These are phyloP conservation scores for Trichoderma sp. DNA, from an alignment of 2,329 filamentous ascomycete genomes.

Conservation along the genomic window DNA sequence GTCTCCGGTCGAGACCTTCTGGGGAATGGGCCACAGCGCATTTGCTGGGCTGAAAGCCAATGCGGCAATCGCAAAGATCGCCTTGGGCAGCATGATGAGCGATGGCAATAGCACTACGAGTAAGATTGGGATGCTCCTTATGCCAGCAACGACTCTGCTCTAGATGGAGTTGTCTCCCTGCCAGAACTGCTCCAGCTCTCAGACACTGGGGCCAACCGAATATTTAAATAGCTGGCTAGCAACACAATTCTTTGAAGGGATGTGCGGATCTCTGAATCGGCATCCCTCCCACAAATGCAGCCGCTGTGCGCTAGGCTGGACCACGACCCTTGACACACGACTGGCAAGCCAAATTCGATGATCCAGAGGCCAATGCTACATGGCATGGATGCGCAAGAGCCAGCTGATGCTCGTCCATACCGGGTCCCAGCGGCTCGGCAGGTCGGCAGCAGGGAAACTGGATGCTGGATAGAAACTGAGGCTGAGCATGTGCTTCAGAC, in stretches of 20 bases:
- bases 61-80: slow-evolving; percentile 36
- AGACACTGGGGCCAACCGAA: slow-evolving; percentile 1
- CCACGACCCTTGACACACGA: slow-evolving; percentile 13
- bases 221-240: slow-evolving; percentile 1
- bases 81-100: slow-evolving; percentile 17
- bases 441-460: slow-evolving; percentile 12
- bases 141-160: background rate
- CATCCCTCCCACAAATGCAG: slow-evolving; percentile 10
- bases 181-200: background rate
- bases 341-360: slow-evolving; percentile 3
- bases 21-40: slow-evolving; percentile 59
- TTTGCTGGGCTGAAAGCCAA: slow-evolving; percentile 40
- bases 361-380: slow-evolving; percentile 7
- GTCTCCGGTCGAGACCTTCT: slow-evolving; percentile 49
- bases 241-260: background rate
- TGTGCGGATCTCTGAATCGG: background rate
- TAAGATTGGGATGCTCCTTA: background rate
- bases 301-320: background rate
- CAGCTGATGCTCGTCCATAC: slow-evolving; percentile 3
- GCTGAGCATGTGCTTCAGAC: slow-evolving; percentile 1
- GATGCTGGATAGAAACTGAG: background rate
- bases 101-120: background rate
- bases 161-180: background rate
- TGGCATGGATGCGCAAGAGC: background rate
- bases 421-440: slow-evolving; percentile 6